These are phyloP conservation scores for Penicillium pulvis DNA, from an alignment of 495 filamentous ascomycete species.

Conservation along the genomic window DNA sequence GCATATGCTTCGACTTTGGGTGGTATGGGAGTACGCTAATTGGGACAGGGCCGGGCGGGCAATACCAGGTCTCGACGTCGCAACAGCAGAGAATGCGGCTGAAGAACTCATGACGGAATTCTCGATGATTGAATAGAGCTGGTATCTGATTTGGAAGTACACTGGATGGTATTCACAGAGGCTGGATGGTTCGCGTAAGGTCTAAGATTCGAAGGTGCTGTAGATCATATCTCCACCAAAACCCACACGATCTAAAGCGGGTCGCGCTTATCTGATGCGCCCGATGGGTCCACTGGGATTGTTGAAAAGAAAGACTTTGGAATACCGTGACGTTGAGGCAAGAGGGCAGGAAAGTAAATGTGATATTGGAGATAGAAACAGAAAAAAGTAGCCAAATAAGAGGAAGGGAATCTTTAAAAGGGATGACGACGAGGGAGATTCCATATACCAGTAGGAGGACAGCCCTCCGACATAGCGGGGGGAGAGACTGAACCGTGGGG, in stretches of 20 bases:
- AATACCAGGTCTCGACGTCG: slow-evolving; percentile 8
- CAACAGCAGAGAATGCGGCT: slow-evolving; percentile 14
- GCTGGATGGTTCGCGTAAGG: slow-evolving; percentile 11
- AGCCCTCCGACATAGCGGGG: slow-evolving; percentile 16
- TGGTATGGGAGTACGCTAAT: slow-evolving; percentile 10
- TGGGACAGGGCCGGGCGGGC: slow-evolving; percentile 17
- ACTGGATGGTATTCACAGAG: background rate
- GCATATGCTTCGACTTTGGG: slow-evolving; percentile 16
- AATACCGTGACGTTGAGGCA: no score
- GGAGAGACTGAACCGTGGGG: background rate
- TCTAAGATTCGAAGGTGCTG: slow-evolving; percentile 8
- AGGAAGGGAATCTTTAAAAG: background rate
- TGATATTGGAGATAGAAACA: background rate
- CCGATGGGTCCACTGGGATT: slow-evolving; percentile 4
- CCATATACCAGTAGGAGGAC: slow-evolving; percentile 18
- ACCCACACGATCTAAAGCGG: slow-evolving; percentile 14
- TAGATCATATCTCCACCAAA: slow-evolving; percentile 24
- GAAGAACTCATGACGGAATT: slow-evolving; percentile 23
- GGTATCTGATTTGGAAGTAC: background rate
- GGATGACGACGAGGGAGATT: background rate
- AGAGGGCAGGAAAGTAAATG: background rate
- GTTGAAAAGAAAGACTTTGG: background rate
- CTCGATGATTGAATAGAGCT: background rate
- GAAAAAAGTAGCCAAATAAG: background rate
- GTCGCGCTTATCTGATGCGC: slow-evolving; percentile 11